A percentile compares a stretch with the other conserved stretches of the same genome.
Conservation (phyloP, 2,329 filamentous ascomycete genomes). For the Xenoacremonium recifei region DNA sequence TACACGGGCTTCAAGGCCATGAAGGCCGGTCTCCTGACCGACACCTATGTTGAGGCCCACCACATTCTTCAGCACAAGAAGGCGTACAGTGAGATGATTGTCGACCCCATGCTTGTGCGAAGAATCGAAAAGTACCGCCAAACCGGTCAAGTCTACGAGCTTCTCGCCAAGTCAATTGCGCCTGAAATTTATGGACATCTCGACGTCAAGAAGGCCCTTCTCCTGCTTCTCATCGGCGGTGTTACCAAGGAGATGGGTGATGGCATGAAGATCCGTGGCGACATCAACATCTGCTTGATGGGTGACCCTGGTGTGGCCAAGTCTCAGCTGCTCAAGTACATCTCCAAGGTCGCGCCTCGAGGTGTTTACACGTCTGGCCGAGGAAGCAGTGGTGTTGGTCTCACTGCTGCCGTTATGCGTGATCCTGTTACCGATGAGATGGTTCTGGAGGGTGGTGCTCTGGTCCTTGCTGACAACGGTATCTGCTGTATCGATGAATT, state of each 20-base stretch:
- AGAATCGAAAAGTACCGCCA: conserved; percentile 84
- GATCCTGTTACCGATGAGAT: conserved; percentile 83
- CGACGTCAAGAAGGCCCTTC: conserved; percentile 95
- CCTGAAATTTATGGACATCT: conserved; percentile 96
- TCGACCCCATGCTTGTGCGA: conserved; percentile 76
- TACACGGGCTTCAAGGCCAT: conserved; percentile 99
- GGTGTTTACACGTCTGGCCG: conserved; percentile 83
- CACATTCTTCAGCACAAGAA: conserved; percentile 96
- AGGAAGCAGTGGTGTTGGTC: conserved; percentile 77
- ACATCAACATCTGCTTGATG: conserved; percentile 99
- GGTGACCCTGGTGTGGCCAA: conserved; percentile 99
- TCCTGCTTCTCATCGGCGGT: conserved; percentile 93
- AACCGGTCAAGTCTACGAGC: conserved; percentile 91
- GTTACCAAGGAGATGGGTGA: conserved; percentile 96
- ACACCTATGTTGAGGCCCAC: conserved; percentile 95
- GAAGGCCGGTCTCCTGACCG: conserved; percentile 90
- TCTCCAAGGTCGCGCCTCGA: conserved; percentile 94
- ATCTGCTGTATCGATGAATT: conserved; percentile 88
- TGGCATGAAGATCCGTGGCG: conserved; percentile 97
- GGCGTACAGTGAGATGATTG: conserved; percentile 87
- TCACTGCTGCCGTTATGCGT: conserved; percentile 80
- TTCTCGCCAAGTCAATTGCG: conserved; percentile 91
- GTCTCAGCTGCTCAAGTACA: conserved; percentile 97
- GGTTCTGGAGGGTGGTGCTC: conserved; percentile 77
- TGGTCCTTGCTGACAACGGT: conserved; percentile 78